Conservation (phyloP, 371 early-diverging fungal species). For the Mucor saturninus region DNA sequence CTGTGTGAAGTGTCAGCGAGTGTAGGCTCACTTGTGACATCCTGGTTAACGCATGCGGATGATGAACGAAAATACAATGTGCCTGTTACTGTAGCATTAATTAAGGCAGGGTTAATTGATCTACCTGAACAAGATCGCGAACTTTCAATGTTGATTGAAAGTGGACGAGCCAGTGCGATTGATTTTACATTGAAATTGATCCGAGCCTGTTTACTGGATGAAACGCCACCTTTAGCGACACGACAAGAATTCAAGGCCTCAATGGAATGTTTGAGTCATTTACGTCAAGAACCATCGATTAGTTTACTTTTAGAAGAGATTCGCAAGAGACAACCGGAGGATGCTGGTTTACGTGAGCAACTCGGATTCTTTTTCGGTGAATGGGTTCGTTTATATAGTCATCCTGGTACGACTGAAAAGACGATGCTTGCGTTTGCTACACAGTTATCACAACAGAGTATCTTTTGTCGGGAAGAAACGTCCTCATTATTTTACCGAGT, state of each 20-base stretch:
- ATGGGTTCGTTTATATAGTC: constrained; percentile 87
- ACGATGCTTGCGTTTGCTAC: constrained; percentile 64
- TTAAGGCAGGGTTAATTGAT: constrained; percentile 77
- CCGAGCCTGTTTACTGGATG: constrained; percentile 71
- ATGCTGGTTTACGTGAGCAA: constrained; percentile 65
- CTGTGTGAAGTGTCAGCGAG: constrained; percentile 79
- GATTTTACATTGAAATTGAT: constrained; percentile 81
- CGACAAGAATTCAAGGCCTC: constrained; percentile 77
- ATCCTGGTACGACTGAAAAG: constrained; percentile 80
- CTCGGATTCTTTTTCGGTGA: constrained; percentile 77
- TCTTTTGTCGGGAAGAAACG: constrained; percentile 73
- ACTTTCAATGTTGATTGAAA: constrained; percentile 82
- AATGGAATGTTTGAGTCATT: constrained; percentile 66
- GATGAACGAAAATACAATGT: constrained; percentile 93
- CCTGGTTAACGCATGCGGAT: constrained; percentile 91
- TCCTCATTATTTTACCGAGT: constrained; percentile 87
- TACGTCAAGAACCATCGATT: constrained; percentile 60
- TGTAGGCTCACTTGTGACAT: constrained; percentile 80
- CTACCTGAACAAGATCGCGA: constrained; percentile 86
- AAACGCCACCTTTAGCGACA: constrained; percentile 56
- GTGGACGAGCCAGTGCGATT: constrained; percentile 66
- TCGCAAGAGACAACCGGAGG: constrained; percentile 6
- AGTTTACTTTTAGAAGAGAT: constrained; percentile 25
- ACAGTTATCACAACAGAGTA: constrained; percentile 78
- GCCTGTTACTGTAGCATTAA: constrained; percentile 78